phyloP scores from a whole-genome alignment of 2,329 filamentous ascomycete genomes.

The Sclerotinia sclerotiorum region DNA sequence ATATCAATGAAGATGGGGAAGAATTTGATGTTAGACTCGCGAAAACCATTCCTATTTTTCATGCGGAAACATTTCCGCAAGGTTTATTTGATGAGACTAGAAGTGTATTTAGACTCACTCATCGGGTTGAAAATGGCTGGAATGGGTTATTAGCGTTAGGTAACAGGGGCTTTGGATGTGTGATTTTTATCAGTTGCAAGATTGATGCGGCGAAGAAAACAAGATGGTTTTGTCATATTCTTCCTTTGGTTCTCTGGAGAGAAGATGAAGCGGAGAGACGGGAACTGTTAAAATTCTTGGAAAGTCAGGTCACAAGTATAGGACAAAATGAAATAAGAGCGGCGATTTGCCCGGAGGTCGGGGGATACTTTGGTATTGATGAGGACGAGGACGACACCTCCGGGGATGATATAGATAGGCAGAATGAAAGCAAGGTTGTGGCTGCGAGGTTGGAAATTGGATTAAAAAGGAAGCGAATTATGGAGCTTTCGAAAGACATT shows the following conservation, averaged over 20 bases:
- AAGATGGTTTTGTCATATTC: neutral
- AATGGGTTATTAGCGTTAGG: neutral
- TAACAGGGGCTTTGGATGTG: neutral
- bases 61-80: neutral
- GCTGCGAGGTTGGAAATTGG: neutral
- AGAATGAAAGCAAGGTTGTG: neutral
- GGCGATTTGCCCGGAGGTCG: neutral
- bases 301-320: neutral
- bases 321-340: neutral
- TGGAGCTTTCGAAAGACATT: neutral
- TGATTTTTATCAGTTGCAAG: neutral
- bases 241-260: neutral
- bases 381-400: too few relatives aligned
- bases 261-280: neutral
- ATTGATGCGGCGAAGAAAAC: neutral
- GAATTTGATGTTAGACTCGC: too few relatives aligned
- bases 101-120: neutral
- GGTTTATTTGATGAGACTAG: neutral
- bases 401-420: neutral
- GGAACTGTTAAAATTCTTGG: neutral
- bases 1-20: too few relatives aligned
- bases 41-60: neutral
- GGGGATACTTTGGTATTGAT: neutral
- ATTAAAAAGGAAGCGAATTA: neutral
- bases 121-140: neutral